Conservation (phyloP, 192 early-diverging fungal genomes). For the Entomortierella parvispora region DNA sequence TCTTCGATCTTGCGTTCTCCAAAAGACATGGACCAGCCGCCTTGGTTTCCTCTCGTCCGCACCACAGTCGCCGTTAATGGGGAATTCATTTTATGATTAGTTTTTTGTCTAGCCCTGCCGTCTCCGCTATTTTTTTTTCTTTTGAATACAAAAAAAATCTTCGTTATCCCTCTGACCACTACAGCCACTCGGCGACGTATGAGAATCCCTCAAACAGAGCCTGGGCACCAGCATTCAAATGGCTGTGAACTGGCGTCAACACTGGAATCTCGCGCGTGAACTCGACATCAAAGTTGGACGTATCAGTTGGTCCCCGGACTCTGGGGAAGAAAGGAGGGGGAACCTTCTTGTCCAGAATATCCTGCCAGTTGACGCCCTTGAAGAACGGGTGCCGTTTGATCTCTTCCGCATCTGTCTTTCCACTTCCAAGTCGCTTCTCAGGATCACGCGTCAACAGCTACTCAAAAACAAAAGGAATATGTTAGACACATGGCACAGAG, state of each 20-base stretch:
- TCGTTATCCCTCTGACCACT: not conserved
- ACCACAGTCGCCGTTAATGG: no score
- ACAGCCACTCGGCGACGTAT: slow-evolving; percentile 91
- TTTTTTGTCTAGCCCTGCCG: no score
- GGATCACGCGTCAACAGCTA: slow-evolving; percentile 92
- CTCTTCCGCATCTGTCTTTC: slow-evolving; percentile 88
- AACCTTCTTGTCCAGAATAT: slow-evolving; percentile 87
- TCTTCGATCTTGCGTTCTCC: no score
- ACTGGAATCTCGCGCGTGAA: slow-evolving; percentile 96
- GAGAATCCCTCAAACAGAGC: slow-evolving; percentile 95
- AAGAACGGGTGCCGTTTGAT: slow-evolving; percentile 97
- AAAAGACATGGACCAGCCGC: no score
- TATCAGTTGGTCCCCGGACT: slow-evolving; percentile 86
- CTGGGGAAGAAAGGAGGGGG: slow-evolving; percentile 92
- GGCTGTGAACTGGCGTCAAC: slow-evolving; percentile 89
- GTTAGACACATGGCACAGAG: slow-evolving; percentile 8
- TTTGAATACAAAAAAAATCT: not conserved
- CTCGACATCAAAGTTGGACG: slow-evolving; percentile 98
- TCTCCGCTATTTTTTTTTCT: no score
- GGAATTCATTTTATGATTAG: no score
- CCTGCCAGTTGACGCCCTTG: slow-evolving; percentile 95
- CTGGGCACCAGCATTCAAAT: slow-evolving; percentile 84
- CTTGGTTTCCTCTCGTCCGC: no score
- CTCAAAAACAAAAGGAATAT: no score
- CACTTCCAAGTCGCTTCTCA: slow-evolving; percentile 82